Evolutionary conservation across 2,329 filamentous ascomycete species (phyloP), one percentile per base, ranked within the genome.

Genomic region (Cyanodermella asteris): DNA sequence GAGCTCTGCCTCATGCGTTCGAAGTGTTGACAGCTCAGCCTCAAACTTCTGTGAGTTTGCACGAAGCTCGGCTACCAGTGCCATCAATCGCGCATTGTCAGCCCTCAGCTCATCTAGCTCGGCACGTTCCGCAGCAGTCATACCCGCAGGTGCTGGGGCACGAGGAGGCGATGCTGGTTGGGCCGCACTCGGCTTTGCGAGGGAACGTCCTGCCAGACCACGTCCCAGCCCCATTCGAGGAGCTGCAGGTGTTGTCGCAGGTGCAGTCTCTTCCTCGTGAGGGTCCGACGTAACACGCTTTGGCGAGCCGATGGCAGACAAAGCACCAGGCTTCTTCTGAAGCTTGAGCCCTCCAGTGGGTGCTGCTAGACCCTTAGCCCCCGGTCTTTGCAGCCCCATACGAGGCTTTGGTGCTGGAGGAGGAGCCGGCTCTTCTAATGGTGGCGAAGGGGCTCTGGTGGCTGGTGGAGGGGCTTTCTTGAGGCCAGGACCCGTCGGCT

Each of bases 1-100:
- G 17, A 97, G 59, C 34, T 87, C 75, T 13, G 87, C 87, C 41
- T 97, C 97, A 45, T 93, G 80, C 40, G 91, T 90, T 51, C 93
- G 90, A 16, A 97, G 62, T 49, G 94, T 87, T 37, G 84, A 74
- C 20, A 94, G 73, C 45, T 93, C 80, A 0, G 80, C 87, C 31
- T 70, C 64, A 24, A 91, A 62, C 40, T 73, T 82, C 29, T 71
- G 67, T 33, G 78, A 72, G 42, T 93, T 84, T 23, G 77, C 66
- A 27, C 78, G 68, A 37, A 82, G 56, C 22, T 91, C 82, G 27
- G 91, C 80, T 7, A 71, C 66, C 35, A 78, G 66, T 28, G 70
- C 68, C 13, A 64, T 57, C 5, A 91, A 56, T 16, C 73, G 64
- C 23, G 93, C 82, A 38, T 84, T 82, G 31, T 90, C 72, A 8